Conservation (phyloP, 2,329 filamentous ascomycete species). For the Aspergillus sp. region DNA sequence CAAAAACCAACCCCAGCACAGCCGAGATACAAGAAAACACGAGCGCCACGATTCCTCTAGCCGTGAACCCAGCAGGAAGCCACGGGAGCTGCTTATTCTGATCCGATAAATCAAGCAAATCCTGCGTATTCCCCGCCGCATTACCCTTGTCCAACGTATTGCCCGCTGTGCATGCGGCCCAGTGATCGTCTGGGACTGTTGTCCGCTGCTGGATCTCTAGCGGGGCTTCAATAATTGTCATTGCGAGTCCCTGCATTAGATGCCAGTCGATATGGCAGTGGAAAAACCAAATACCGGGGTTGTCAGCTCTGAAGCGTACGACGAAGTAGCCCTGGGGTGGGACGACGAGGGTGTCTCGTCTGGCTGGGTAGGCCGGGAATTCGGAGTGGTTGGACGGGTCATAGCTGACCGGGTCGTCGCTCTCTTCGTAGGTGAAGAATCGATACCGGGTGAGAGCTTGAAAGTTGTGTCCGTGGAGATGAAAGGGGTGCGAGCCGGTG, state of each 20-base stretch:
- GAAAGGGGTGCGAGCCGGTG: slow-evolving; percentile 46
- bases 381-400: slow-evolving; percentile 27
- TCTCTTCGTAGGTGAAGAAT: slow-evolving; percentile 26
- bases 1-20: slow-evolving; percentile 64
- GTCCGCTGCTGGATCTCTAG: slow-evolving; percentile 17
- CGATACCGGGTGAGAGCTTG: slow-evolving; percentile 31
- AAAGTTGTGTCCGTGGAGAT: slow-evolving; percentile 56
- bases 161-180: slow-evolving; percentile 56
- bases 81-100: slow-evolving; percentile 56
- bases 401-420: slow-evolving; percentile 25
- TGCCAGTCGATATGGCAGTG: slow-evolving; percentile 58
- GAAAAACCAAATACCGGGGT: slow-evolving; percentile 53
- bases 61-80: slow-evolving; percentile 69
- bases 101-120: slow-evolving; percentile 64
- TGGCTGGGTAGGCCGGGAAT: slow-evolving; percentile 59
- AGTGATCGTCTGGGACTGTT: slow-evolving; percentile 49
- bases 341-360: slow-evolving; percentile 68
- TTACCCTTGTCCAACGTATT: slow-evolving; percentile 62
- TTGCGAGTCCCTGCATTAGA: slow-evolving; percentile 58
- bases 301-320: slow-evolving; percentile 56
- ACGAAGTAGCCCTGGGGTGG: slow-evolving; percentile 60
- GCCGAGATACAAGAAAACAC: slow-evolving; percentile 70
- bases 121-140: slow-evolving; percentile 67
- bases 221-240: slow-evolving; percentile 16
- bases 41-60: slow-evolving; percentile 70